A percentile compares a stretch with the other conserved stretches of the same genome.
phyloP scores from a whole-genome alignment of 2,329 filamentous ascomycete genomes.

The Aspergillus sp. region DNA sequence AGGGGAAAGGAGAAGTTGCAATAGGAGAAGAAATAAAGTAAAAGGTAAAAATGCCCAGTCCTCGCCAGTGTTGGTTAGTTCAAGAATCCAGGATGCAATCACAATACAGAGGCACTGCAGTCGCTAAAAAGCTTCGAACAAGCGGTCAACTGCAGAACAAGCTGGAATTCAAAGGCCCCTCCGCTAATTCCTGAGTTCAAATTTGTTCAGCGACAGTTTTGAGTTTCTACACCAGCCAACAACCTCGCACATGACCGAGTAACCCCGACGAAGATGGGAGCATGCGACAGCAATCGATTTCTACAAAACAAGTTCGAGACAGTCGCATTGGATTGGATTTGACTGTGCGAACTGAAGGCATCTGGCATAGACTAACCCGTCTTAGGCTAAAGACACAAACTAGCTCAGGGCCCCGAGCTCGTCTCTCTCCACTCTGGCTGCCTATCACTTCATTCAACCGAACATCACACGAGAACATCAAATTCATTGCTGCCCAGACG shows the following conservation, averaged over 20 bases:
- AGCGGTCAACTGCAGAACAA: constrained; percentile 10
- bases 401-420: neutral
- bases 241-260: neutral
- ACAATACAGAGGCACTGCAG: neutral
- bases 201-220: neutral
- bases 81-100: neutral
- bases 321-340: neutral
- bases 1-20: neutral
- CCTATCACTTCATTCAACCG: neutral
- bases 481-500: neutral
- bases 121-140: neutral
- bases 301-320: neutral
- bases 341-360: neutral
- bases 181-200: neutral
- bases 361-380: neutral
- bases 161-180: constrained; percentile 1
- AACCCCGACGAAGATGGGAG: neutral
- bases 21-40: neutral
- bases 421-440: neutral
- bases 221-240: neutral
- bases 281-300: neutral
- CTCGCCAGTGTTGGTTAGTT: neutral
- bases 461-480: neutral
- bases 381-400: neutral
- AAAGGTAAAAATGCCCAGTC: neutral